phyloP scores from a whole-genome alignment of 2,329 filamentous ascomycete genomes.

The Proliferodiscus dingleyae region DNA sequence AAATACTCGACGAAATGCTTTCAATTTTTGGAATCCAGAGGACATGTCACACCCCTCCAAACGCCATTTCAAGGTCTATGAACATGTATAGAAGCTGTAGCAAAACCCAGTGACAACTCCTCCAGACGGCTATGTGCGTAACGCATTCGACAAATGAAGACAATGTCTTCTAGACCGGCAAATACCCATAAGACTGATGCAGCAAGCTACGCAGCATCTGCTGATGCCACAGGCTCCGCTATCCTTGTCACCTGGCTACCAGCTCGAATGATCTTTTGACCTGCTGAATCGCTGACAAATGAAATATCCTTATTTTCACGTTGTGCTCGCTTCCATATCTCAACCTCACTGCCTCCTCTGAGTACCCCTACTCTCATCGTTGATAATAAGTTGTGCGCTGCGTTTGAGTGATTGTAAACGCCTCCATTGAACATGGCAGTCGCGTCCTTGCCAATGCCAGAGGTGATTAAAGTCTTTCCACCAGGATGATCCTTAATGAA shows the following conservation, averaged over 20 bases:
- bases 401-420: constrained; percentile 86
- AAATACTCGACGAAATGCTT: too few relatives aligned
- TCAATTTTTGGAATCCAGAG: too few relatives aligned
- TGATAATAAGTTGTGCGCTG: constrained; percentile 80
- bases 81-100: too few relatives aligned
- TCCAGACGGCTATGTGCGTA: too few relatives aligned
- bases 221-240: constrained; percentile 71
- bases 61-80: too few relatives aligned
- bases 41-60: too few relatives aligned
- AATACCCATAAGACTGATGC: constrained; percentile 3
- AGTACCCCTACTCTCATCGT: constrained; percentile 87
- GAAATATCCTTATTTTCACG: constrained; percentile 79
- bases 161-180: constrained; percentile 5
- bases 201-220: constrained; percentile 79
- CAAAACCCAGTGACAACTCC: too few relatives aligned
- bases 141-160: constrained; percentile 10
- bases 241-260: constrained; percentile 83
- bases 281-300: constrained; percentile 73
- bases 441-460: constrained; percentile 79
- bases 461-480: constrained; percentile 80
- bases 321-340: constrained; percentile 88
- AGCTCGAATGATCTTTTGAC: constrained; percentile 79
- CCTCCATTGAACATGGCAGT: constrained; percentile 90
- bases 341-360: constrained; percentile 80
- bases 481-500: constrained; percentile 90